Percentiles rank a stretch among this genome's conserved stretches.
Evolutionary conservation across 305 asterid species (phyloP).

Genomic region (Fraxinus greggii): DNA sequence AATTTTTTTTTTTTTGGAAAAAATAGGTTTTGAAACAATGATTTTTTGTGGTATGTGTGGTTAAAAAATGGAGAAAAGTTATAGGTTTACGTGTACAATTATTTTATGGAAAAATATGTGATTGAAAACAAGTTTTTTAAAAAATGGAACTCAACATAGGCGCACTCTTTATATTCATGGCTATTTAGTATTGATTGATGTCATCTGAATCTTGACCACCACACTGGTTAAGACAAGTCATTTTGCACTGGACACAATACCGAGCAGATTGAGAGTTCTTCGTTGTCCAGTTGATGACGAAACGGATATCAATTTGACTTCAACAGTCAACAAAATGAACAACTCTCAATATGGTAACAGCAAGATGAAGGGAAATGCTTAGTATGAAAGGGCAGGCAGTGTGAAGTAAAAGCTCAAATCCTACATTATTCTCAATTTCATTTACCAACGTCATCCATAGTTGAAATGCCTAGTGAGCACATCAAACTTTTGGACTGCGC

Average conservation of each 20-base stretch:
- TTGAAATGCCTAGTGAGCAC: background rate
- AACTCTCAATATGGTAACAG: background rate
- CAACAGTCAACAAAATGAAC: background rate
- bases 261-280: background rate
- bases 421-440: background rate
- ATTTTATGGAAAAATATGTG: too few relatives aligned
- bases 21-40: too few relatives aligned
- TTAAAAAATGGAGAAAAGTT: too few relatives aligned
- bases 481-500: background rate
- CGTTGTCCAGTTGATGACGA: background rate
- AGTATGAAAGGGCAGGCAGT: background rate
- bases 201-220: background rate
- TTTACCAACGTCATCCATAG: background rate
- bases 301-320: background rate
- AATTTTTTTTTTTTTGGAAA: too few relatives aligned
- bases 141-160: too few relatives aligned
- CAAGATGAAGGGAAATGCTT: background rate
- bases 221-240: background rate
- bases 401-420: background rate
- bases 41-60: too few relatives aligned
- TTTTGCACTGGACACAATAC: background rate
- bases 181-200: background rate
- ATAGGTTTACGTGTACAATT: too few relatives aligned
- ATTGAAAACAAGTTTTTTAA: too few relatives aligned
- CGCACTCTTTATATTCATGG: too few relatives aligned